Percentiles rank a stretch among this genome's conserved stretches.
These are phyloP conservation scores for Ophiosphaerella narmari DNA, from an alignment of 2,329 filamentous ascomycete genomes.

Conservation along the genomic window DNA sequence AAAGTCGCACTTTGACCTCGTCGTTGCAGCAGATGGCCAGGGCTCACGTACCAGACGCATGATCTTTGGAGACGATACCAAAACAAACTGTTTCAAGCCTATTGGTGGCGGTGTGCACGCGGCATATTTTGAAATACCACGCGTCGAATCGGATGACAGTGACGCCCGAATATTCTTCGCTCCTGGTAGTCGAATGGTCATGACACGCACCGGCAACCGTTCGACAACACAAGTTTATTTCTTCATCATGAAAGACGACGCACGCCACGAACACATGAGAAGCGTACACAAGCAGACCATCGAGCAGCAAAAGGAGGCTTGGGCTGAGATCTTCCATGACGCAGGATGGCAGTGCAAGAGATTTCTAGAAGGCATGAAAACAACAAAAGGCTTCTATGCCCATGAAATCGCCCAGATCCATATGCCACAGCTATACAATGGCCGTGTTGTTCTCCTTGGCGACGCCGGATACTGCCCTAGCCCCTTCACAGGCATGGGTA, in stretches of 20 bases:
- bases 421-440: conserved; percentile 49
- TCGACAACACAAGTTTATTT: conserved; percentile 27
- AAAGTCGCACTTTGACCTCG: conserved; percentile 24
- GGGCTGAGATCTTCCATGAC: conserved; percentile 36
- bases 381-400: conserved; percentile 53
- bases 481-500: conserved; percentile 30
- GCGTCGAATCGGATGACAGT: conserved; percentile 17
- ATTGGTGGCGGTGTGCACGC: conserved; percentile 19
- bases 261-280: conserved; percentile 4
- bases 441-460: conserved; percentile 57
- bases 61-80: conserved; percentile 21
- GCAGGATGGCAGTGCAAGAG: conserved; percentile 53
- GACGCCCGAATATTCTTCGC: conserved; percentile 14
- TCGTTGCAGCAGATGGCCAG: conserved; percentile 35
- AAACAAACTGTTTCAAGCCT: conserved; percentile 15
- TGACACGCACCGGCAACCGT: conserved; percentile 25
- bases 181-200: conserved; percentile 14
- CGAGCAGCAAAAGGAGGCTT: conserved; percentile 48
- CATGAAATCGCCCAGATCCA: conserved; percentile 53
- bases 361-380: conserved; percentile 49
- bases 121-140: conserved; percentile 32
- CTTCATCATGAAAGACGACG: conserved; percentile 19
- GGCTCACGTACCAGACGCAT: conserved; percentile 24
- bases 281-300: conserved; percentile 33
- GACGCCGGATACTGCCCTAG: conserved; percentile 52